These are phyloP conservation scores for Begonia peltatifolia DNA, from an alignment of 306 rosid genomes.

Conservation along the genomic window DNA sequence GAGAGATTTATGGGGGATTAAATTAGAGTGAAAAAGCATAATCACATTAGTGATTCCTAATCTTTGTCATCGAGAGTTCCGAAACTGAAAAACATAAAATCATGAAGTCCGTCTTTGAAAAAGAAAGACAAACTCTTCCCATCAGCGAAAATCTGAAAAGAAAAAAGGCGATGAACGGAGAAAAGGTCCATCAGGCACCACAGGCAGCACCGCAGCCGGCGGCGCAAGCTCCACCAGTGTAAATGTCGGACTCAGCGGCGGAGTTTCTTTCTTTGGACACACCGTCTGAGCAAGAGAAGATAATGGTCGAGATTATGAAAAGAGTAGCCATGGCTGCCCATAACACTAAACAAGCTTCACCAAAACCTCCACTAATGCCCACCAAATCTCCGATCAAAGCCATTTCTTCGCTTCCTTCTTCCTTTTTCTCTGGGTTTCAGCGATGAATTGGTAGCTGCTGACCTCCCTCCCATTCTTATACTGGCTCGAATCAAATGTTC, in stretches of 20 bases:
- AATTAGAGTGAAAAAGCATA: too few species aligned
- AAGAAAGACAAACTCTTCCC: background rate
- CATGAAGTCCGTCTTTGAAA: background rate
- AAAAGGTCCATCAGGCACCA: constrained; percentile 27
- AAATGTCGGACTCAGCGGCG: constrained; percentile 25
- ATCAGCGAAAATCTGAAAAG: too few species aligned
- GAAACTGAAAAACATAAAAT: too few species aligned
- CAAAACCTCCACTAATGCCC: constrained; percentile 14
- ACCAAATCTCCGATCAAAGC: constrained; percentile 33
- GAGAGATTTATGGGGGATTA: too few species aligned
- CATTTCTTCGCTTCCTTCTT: constrained; percentile 19
- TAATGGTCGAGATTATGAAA: constrained; percentile 28
- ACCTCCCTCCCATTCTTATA: too few species aligned
- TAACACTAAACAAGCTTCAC: constrained; percentile 13
- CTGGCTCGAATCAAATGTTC: too few species aligned
- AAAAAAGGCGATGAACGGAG: background rate
- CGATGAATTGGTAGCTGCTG: too few species aligned
- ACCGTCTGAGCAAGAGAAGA: constrained; percentile 58
- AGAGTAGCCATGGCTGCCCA: constrained; percentile 31
- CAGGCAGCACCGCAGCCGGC: constrained; percentile 57
- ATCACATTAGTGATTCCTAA: too few species aligned
- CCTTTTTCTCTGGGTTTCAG: background rate
- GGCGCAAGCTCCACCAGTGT: constrained; percentile 37
- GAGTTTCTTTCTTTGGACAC: constrained; percentile 34
- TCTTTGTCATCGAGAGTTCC: too few species aligned